Base-by-base conservation (phyloP, 768 basidiomycete genomes). In the Hericium erinaceus region DNA sequence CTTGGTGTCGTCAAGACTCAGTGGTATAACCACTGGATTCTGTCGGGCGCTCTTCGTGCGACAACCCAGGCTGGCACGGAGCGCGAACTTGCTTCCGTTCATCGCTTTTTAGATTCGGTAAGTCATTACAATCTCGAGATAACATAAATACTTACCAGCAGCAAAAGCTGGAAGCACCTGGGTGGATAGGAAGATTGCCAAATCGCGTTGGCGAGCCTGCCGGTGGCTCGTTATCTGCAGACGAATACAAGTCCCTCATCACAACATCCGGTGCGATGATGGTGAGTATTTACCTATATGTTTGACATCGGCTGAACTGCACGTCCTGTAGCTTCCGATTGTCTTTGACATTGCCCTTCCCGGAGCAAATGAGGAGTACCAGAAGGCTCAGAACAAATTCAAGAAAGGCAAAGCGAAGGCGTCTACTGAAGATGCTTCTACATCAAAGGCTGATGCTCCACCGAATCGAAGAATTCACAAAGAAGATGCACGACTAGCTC, bases 221-320 rank as follows among this genome's bases (percentile, higher is more conserved):
- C 22, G 68, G 69, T 20, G 69, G 69, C 6, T 63, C 60, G 16
- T 54, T 70, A 2, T 64, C 61, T 13, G 68, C 67, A 0, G 69
- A 70, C 61, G 68, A 69, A 56, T 70, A 68, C 50, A 68, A 67
- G 55, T 61, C 68, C 54, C 58, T 65, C 10, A 56, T 58, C 5
- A 65, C 61, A 9, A 54, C 26, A 15, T 53, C 63, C 16, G 63
- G 60, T 66, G 57, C 66, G 15, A 63, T 69, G 24, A 63, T 68
- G 26, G 68, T 68, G 53, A 24, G 61, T 64, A 9, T 6, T 2
- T 46, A 18, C 33, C 18, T 18, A 7, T 53, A 9, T 18, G 15
- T 12, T 38, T 9, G 52, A 9, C 9, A 37, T n/a, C n/a, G 33
- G 13, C 11, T 39, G n/a, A 18, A 10, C 18, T 53, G 2, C 12